Evolutionary conservation across 495 filamentous ascomycete species (phyloP).

Genomic region (Aspergillus saccharolyticus): DNA sequence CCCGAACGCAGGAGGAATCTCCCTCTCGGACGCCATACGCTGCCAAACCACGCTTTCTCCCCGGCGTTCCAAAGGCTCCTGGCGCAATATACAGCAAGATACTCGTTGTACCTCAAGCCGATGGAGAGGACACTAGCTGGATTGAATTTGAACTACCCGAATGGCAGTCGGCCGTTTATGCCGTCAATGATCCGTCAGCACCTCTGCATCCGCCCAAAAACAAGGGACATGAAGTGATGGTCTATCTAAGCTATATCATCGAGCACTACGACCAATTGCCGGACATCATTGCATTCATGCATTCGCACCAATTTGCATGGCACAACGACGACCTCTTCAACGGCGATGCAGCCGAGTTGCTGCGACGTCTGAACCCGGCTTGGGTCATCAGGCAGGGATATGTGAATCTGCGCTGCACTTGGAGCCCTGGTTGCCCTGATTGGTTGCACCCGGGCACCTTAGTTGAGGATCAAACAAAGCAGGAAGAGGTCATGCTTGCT

Average conservation of each 20-base stretch:
- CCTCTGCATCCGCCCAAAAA: slow-evolving; percentile 61
- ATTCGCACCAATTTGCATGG: slow-evolving; percentile 61
- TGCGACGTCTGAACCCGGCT: slow-evolving; percentile 48
- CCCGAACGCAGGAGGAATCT: slow-evolving; percentile 11
- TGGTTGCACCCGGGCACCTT: slow-evolving; percentile 59
- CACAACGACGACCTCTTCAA: slow-evolving; percentile 55
- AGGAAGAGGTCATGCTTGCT: slow-evolving; percentile 57
- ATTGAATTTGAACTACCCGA: slow-evolving; percentile 51
- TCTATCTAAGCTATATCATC: slow-evolving; percentile 68
- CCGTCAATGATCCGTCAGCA: slow-evolving; percentile 57
- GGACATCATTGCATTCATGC: slow-evolving; percentile 66
- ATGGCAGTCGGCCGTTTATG: slow-evolving; percentile 57
- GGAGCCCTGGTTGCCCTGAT: slow-evolving; percentile 57
- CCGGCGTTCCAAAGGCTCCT: slow-evolving; percentile 39
- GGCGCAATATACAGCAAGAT: slow-evolving; percentile 43
- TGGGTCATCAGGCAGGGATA: slow-evolving; percentile 55
- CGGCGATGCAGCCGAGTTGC: slow-evolving; percentile 48
- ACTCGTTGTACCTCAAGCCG: slow-evolving; percentile 55
- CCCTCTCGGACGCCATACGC: slow-evolving; percentile 18
- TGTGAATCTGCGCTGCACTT: slow-evolving; percentile 61
- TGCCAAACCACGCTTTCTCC: slow-evolving; percentile 30
- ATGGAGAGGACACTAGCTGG: slow-evolving; percentile 57
- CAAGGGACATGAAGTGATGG: slow-evolving; percentile 74
- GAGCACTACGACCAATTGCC: slow-evolving; percentile 66
- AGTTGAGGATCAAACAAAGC: slow-evolving; percentile 47